phyloP scores from a whole-genome alignment of 257 asterid species.

The Craterostigma plantagineum region DNA sequence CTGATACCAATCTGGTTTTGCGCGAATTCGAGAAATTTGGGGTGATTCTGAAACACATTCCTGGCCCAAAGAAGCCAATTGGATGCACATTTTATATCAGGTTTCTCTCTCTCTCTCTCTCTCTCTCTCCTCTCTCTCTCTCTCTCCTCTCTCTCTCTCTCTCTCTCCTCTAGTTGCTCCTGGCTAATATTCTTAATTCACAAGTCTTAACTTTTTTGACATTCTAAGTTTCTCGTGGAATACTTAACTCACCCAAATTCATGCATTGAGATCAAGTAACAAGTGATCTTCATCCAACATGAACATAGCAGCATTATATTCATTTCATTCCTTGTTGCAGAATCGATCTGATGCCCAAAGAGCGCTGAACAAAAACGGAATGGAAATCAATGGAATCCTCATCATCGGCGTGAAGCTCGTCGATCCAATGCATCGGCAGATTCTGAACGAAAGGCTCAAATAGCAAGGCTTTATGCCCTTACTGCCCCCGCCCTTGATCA shows the following conservation, averaged over 20 bases:
- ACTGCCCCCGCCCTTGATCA: slow-evolving; percentile 32
- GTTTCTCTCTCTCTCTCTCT: slow-evolving; percentile 25
- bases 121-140: too few species aligned
- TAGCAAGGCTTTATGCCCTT: slow-evolving; percentile 68
- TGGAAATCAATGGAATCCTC: slow-evolving; percentile 72
- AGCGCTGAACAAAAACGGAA: slow-evolving; percentile 78
- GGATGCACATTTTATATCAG: slow-evolving; percentile 97
- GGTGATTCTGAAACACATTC: slow-evolving; percentile 69
- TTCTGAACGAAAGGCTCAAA: slow-evolving; percentile 52
- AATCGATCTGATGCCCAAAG: slow-evolving; percentile 72
- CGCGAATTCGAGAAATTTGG: slow-evolving; percentile 94
- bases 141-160: too few species aligned
- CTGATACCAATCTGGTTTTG: slow-evolving; percentile 74
- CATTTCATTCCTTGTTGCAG: slow-evolving; percentile 17
- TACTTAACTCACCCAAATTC: too few species aligned
- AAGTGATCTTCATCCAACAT: too few species aligned
- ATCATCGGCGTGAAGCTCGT: slow-evolving; percentile 84
- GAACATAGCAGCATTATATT: too few species aligned
- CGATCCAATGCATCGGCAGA: slow-evolving; percentile 69
- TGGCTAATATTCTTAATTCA: slow-evolving; percentile 4
- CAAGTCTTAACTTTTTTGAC: too few species aligned
- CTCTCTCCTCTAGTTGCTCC: slow-evolving; percentile 8
- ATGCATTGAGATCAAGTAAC: too few species aligned
- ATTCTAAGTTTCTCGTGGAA: too few species aligned
- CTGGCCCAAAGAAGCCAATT: slow-evolving; percentile 90